These are phyloP conservation scores for Fistulinella cinereoalba DNA, from an alignment of 1,284 basidiomycete species.

Conservation along the genomic window DNA sequence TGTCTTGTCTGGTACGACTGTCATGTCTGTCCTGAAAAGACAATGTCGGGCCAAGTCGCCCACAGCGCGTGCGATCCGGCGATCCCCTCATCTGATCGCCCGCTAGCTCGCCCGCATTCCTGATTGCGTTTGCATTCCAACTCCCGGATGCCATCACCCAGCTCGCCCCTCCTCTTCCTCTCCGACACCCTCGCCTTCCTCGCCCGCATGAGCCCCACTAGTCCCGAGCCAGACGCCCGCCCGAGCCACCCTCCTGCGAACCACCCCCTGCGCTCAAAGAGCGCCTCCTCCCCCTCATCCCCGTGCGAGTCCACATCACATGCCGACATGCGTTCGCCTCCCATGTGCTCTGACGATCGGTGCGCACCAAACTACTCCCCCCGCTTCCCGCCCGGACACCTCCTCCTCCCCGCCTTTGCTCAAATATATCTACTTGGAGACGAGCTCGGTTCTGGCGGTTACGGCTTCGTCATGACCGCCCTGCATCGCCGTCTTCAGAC, in stretches of 20 bases:
- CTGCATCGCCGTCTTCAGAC: conserved; percentile 49
- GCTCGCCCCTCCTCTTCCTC: background rate
- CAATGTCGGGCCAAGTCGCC: conserved; percentile 21
- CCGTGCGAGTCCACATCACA: background rate
- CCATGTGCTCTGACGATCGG: conserved; percentile 11
- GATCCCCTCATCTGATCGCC: conserved; percentile 10
- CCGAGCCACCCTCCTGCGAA: too few species aligned
- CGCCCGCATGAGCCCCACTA: background rate
- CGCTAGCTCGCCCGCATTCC: background rate
- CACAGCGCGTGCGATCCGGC: conserved; percentile 8
- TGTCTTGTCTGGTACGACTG: conserved; percentile 1
- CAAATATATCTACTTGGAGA: conserved; percentile 66
- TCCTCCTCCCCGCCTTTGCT: conserved; percentile 66
- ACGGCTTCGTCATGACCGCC: conserved; percentile 89
- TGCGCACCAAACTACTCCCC: conserved; percentile 47
- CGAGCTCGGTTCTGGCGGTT: conserved; percentile 88
- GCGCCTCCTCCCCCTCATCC: background rate
- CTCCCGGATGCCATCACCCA: conserved; percentile 9
- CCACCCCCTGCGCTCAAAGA: background rate
- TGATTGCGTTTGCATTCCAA: conserved; percentile 31
- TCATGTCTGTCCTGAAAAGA: conserved; percentile 26
- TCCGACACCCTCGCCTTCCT: conserved; percentile 5
- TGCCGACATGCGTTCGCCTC: too few species aligned
- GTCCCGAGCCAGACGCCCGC: too few species aligned
- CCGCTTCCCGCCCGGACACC: conserved; percentile 61